Percentiles rank a stretch among this genome's conserved stretches.
Conservation (phyloP, 805 yeast genomes). For the Isabelozyma rhagii region DNA sequence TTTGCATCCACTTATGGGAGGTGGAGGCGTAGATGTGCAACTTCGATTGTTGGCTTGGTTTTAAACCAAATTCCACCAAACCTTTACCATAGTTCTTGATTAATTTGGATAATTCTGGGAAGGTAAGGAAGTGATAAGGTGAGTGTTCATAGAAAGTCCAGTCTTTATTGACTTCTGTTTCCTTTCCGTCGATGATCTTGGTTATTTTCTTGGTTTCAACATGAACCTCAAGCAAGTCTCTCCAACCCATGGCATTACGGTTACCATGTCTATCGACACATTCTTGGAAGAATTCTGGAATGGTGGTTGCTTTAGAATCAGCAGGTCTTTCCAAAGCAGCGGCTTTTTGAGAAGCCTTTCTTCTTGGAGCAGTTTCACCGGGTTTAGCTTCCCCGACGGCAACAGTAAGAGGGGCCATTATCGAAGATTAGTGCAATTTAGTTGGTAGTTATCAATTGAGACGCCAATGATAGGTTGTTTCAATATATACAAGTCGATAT, state of each 20-base stretch:
- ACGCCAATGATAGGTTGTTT: no score
- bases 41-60: constrained; percentile 56
- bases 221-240: constrained; percentile 72
- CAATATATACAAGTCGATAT: no score
- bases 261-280: constrained; percentile 55
- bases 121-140: constrained; percentile 65
- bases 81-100: constrained; percentile 69
- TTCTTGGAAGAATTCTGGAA: constrained; percentile 67
- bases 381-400: constrained; percentile 68
- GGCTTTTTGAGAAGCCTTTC: constrained; percentile 52
- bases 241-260: constrained; percentile 67
- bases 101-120: constrained; percentile 48
- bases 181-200: constrained; percentile 76
- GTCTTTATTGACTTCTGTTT: constrained; percentile 68
- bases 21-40: constrained; percentile 88
- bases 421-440: not conserved
- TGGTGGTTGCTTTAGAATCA: constrained; percentile 61
- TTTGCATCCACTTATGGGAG: constrained; percentile 86
- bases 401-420: constrained; percentile 38
- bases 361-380: constrained; percentile 83
- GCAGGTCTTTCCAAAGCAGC: constrained; percentile 57
- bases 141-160: constrained; percentile 86
- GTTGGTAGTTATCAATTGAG: no score
- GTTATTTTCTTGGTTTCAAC: constrained; percentile 70
- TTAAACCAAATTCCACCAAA: constrained; percentile 66